These are phyloP conservation scores for Imleria badia DNA, from an alignment of 768 basidiomycete genomes.

Conservation along the genomic window DNA sequence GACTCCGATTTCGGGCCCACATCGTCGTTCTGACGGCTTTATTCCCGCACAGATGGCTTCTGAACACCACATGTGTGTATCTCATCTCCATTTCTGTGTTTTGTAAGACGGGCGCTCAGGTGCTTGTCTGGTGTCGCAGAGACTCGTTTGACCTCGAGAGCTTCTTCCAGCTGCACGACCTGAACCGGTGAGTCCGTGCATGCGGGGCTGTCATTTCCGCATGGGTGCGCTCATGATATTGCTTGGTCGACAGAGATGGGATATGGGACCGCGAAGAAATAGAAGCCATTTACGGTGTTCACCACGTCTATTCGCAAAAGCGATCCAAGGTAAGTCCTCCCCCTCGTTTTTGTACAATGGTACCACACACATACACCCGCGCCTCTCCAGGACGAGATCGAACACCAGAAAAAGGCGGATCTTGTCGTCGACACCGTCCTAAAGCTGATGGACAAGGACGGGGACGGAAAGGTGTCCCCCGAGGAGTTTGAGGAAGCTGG, in stretches of 20 bases:
- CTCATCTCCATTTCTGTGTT: background rate
- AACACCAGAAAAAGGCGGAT: conserved; percentile 81
- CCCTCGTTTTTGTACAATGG: no score
- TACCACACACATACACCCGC: no score
- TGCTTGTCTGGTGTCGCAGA: conserved; percentile 38
- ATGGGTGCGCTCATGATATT: background rate
- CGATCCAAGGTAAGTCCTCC: conserved; percentile 57
- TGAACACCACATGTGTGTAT: conserved; percentile 79
- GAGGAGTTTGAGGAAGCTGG: conserved; percentile 75
- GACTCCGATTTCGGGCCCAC: conserved; percentile 4
- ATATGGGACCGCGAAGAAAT: conserved; percentile 85
- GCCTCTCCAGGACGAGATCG: conserved; percentile 58
- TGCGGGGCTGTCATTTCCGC: background rate
- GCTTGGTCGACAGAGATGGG: conserved; percentile 56
- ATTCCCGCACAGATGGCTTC: conserved; percentile 68
- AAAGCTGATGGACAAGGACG: conserved; percentile 65
- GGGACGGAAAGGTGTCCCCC: conserved; percentile 66
- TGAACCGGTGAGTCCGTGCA: conserved; percentile 60
- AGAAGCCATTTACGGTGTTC: conserved; percentile 94
- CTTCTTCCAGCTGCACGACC: conserved; percentile 95
- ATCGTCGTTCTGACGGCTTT: conserved; percentile 12
- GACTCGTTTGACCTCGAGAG: conserved; percentile 81
- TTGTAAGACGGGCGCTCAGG: background rate
- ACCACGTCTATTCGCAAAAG: conserved; percentile 86
- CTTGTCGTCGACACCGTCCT: conserved; percentile 73